phyloP scores from a whole-genome alignment of 306 rosid genomes.

The Medicago lupulina region DNA sequence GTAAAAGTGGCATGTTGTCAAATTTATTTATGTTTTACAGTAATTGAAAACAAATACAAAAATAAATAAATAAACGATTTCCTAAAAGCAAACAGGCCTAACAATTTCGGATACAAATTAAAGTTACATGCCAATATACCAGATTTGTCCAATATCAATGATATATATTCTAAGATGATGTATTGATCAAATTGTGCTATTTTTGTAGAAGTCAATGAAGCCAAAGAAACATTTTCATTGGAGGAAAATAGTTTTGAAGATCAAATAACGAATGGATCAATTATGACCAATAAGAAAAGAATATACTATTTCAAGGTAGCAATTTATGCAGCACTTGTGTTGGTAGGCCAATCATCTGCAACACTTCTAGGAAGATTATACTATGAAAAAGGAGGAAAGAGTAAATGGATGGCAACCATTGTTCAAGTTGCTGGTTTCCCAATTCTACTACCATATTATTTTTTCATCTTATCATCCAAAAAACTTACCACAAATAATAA shows the following conservation, averaged over 20 bases:
- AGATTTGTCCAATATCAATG: not conserved
- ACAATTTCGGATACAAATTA: not conserved
- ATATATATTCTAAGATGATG: not conserved
- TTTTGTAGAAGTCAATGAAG: slow-evolving; percentile 32
- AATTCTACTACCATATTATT: slow-evolving; percentile 39
- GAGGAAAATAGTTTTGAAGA: slow-evolving; percentile 1
- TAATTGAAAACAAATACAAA: not conserved
- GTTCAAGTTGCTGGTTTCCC: slow-evolving; percentile 43
- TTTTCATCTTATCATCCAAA: slow-evolving; percentile 29
- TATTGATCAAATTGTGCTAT: not conserved
- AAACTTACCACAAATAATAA: not conserved
- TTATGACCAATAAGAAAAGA: not conserved
- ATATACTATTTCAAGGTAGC: slow-evolving; percentile 24
- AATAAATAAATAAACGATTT: not conserved
- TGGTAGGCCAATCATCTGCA: slow-evolving; percentile 39
- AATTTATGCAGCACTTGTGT: slow-evolving; percentile 32
- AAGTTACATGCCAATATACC: not conserved
- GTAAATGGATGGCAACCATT: slow-evolving; percentile 49
- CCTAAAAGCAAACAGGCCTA: not conserved
- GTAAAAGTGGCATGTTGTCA: not conserved
- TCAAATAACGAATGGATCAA: slow-evolving; percentile 11
- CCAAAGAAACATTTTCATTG: slow-evolving; percentile 16
- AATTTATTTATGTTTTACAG: not conserved
- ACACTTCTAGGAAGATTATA: slow-evolving; percentile 46
- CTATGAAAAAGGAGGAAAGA: slow-evolving; percentile 45